These are phyloP conservation scores for Parastagonospora nodorum DNA, from an alignment of 2,329 filamentous ascomycete genomes.

Conservation along the genomic window DNA sequence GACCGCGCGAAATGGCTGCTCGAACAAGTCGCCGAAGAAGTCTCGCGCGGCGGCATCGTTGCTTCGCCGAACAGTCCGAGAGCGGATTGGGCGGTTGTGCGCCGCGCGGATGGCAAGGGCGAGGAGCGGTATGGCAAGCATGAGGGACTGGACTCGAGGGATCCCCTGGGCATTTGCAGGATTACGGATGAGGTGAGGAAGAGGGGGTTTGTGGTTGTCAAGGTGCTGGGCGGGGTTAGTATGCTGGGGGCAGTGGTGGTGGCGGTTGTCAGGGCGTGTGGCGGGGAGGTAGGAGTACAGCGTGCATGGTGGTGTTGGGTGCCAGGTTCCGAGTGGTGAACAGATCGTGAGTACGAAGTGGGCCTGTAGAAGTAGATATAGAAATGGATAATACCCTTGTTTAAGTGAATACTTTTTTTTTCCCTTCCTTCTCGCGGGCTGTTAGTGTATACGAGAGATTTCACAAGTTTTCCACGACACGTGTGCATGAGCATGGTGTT, in stretches of 20 bases:
- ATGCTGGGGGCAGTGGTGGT: conserved; percentile 74
- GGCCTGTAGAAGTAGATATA: no score
- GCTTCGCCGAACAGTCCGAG: conserved; percentile 30
- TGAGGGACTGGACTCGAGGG: conserved; percentile 61
- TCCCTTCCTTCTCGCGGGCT: no score
- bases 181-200: conserved; percentile 69
- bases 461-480: no score
- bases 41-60: conserved; percentile 45
- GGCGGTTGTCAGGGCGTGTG: conserved; percentile 44
- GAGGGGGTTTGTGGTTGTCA: conserved; percentile 70
- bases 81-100: conserved; percentile 43
- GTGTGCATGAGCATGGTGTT: no score
- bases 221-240: conserved; percentile 75
- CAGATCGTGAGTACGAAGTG: no score
- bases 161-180: conserved; percentile 78
- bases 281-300: conserved; percentile 36
- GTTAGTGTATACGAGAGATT: no score
- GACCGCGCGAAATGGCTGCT: conserved; percentile 74
- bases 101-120: conserved; percentile 30
- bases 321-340: conserved; percentile 13
- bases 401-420: no score
- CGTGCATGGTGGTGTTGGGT: conserved; percentile 36
- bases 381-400: no score
- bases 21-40: conserved; percentile 70
- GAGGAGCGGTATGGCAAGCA: conserved; percentile 26